Evolutionary conservation across 768 basidiomycete species (phyloP).

Genomic region (Boletus rufocinnamomeus): DNA sequence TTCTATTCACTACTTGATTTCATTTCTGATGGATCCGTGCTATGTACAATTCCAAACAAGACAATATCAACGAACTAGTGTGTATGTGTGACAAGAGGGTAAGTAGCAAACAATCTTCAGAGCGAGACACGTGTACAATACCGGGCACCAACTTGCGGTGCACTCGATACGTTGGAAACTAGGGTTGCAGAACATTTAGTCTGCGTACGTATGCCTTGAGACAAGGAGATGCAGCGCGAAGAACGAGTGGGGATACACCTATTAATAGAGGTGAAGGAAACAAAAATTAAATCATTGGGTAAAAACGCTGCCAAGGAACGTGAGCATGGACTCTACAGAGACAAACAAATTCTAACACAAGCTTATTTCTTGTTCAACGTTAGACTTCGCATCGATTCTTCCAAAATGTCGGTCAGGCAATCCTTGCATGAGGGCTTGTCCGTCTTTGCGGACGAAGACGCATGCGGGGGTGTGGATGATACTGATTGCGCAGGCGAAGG

Average conservation of each 20-base stretch:
- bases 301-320: constrained; percentile 9
- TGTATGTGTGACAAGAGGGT: constrained; percentile 14
- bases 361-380: constrained; percentile 54
- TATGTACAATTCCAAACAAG: constrained; percentile 22
- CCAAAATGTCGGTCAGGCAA: constrained; percentile 47
- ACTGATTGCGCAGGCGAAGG: not conserved
- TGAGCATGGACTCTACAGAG: not conserved
- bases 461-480: constrained; percentile 3
- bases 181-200: constrained; percentile 16
- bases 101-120: constrained; percentile 6
- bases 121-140: constrained; percentile 3
- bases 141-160: constrained; percentile 5
- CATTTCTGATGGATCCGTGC: not conserved
- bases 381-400: constrained; percentile 71
- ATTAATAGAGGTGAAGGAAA: not conserved
- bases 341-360: not conserved
- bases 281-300: constrained; percentile 11
- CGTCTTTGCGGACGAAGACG: constrained; percentile 15
- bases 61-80: constrained; percentile 13
- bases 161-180: constrained; percentile 1
- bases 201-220: constrained; percentile 5
- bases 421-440: constrained; percentile 25
- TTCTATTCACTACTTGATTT: constrained; percentile 3
- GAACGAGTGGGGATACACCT: constrained; percentile 23
- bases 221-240: not conserved